Percentiles rank a stretch among this genome's conserved stretches.
phyloP scores from a whole-genome alignment of 2,329 filamentous ascomycete species.

The Phyllachora maydis region DNA sequence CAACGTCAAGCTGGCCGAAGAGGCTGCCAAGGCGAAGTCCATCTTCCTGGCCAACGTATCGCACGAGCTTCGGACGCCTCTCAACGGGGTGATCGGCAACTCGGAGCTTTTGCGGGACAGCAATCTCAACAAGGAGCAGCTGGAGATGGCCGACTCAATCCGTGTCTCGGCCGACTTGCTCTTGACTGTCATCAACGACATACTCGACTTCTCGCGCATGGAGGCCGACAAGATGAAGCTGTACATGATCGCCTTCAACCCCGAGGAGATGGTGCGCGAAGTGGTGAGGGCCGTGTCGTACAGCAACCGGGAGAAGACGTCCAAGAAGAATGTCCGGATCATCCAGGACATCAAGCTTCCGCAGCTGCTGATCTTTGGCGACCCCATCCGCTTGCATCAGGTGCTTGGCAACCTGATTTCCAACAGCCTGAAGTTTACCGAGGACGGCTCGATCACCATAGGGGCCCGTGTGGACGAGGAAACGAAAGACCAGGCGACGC shows the following conservation, averaged over 20 bases:
- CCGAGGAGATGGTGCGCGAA: conserved; percentile 44
- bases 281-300: conserved; percentile 46
- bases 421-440: conserved; percentile 89
- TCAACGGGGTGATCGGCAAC: conserved; percentile 80
- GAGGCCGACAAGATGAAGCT: conserved; percentile 76
- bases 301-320: conserved; percentile 41
- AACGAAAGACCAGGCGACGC: conserved; percentile 44
- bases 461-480: conserved; percentile 54
- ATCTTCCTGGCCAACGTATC: conserved; percentile 68
- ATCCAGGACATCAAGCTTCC: conserved; percentile 53
- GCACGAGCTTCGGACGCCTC: conserved; percentile 62
- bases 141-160: conserved; percentile 75
- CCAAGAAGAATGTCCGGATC: conserved; percentile 40
- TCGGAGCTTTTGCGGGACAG: conserved; percentile 67
- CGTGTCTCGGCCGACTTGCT: conserved; percentile 70
- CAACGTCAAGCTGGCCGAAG: conserved; percentile 65
- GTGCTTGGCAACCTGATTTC: conserved; percentile 68
- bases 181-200: conserved; percentile 88
- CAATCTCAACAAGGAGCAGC: conserved; percentile 51
- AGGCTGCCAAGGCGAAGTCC: conserved; percentile 65
- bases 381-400: conserved; percentile 46
- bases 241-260: conserved; percentile 49
- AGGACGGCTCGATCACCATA: conserved; percentile 69
- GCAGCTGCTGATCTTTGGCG: conserved; percentile 50
- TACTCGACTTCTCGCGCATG: conserved; percentile 87